Base-by-base conservation (phyloP, 2,329 filamentous ascomycete species). In the Berkeleyomyces rouxiae region DNA sequence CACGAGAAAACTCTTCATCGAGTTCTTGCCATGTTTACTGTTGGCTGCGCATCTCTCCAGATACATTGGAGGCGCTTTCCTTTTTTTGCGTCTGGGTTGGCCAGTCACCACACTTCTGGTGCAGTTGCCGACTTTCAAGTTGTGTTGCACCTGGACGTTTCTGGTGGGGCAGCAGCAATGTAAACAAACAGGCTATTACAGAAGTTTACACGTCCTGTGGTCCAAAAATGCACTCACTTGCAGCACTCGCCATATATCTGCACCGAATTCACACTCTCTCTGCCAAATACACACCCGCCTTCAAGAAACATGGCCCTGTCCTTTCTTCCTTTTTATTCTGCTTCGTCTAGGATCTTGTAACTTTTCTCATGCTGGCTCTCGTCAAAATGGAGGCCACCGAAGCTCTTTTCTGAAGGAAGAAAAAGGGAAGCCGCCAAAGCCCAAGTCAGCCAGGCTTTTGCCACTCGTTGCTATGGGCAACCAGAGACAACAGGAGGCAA, bases 161-260 rank as follows among this genome's bases (percentile, higher is more conserved):
- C 51, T 58, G 53, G 43, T 40, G 40, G 49, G 37, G 40, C 42
- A 58, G 31, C 16, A 51, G 61, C 33, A 33, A 61, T 61, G 59
- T 61, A 51, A 61, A 55, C 59, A 61, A 61, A 51, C 59, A 61
- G 49, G 43, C 49, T 33, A 61, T 36, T 36, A 53, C 13, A 3
- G 6, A 51, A 7, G 23, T 39, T 51, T 61, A 11, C 43, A 47
- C 16, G 13, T 53, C 10, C 33, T 13, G 33, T 5, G 31, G 10
- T 7, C 1, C 23, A 53, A 31, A 53, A 53, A 53, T 11, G 23
- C 31, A 37, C 23, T 36, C 49, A 37, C 10, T 4, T 36, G 9
- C 33, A 7, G 11, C 10, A 9, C 9, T 4, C 10, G 42, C n/a
- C 9, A 3, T 43, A 2, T 13, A 43, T 43, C n/a, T 9, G 1